Evolutionary conservation across 1,284 basidiomycete species (phyloP), one percentile per base, ranked within the genome.

Genomic region (Ganoderma sinense): DNA sequence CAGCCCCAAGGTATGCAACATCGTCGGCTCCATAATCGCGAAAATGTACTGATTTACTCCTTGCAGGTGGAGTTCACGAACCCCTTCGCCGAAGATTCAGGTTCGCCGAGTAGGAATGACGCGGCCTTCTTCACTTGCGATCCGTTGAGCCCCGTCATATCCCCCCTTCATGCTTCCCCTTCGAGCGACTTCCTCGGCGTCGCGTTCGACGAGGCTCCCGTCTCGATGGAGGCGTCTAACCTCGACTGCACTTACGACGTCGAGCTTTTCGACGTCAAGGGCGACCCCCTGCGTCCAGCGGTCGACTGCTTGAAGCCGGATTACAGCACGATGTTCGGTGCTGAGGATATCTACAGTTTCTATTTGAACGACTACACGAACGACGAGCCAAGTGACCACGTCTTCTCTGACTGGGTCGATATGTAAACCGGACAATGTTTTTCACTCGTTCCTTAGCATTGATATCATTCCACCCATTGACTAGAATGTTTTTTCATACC

Each of bases 171-270:
- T 29, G 29, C 23, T 20, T 33, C 56, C 14, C 59, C 59, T 29
- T 41, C 59, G 23, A 26, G 23, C 39, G 59, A 61, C 55, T 71
- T 71, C 60, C 68, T 73, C 14, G 72, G 63, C 3, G 33, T 48
- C 13, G 1, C 64, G n/a, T 33, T 45, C 23, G 61, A 56, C 13
- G 39, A 26, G n/a, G 23, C 48, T 51, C 23, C 23, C 11, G 23
- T 26, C 23, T 26, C 59, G n/a, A 39, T 61, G 36, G 59, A 41
- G 33, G 59, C 36, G 4, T 29, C 39, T 20, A 14, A 18, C 33
- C 14, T 59, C 36, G 58, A 33, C 13, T 16, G 39, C 39, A 23
- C 14, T 14, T 61, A 39, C 39, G 58, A 41, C 58, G 14, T 60
- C 36, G 33, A 33, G 58, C n/a, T 60, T 23, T 65, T 68, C 53